Conservation (phyloP, 2,329 filamentous ascomycete genomes). For the Pseudopithomyces chartarum region DNA sequence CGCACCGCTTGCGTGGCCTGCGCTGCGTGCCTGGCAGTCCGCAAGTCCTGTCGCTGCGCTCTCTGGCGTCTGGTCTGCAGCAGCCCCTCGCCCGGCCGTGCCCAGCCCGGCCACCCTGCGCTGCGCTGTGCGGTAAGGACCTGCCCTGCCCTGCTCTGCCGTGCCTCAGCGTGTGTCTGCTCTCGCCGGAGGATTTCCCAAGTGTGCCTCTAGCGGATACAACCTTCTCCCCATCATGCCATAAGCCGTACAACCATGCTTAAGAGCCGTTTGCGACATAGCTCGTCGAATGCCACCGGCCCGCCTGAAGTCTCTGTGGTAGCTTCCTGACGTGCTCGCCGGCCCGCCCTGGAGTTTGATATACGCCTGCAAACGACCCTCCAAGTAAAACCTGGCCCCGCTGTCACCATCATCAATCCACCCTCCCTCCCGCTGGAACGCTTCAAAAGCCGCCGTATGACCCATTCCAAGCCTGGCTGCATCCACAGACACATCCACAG, state of each 20-base stretch:
- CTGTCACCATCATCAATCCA: slow-evolving; percentile 28
- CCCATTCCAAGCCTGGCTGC: slow-evolving; percentile 30
- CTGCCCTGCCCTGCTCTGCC: slow-evolving; percentile 24
- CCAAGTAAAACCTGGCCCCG: slow-evolving; percentile 23
- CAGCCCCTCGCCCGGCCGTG: neutral
- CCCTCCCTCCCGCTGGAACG: slow-evolving; percentile 37
- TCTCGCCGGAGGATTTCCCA: slow-evolving; percentile 35
- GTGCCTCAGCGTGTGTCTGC: slow-evolving; percentile 29
- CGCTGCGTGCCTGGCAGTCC: slow-evolving; percentile 7
- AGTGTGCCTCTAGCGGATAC: slow-evolving; percentile 44
- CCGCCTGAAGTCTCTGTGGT: slow-evolving; percentile 36
- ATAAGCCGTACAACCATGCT: slow-evolving; percentile 47
- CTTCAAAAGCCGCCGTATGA: slow-evolving; percentile 44
- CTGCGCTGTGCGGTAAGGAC: neutral
- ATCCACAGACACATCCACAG: slow-evolving; percentile 27
- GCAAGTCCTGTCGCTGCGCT: slow-evolving; percentile 11
- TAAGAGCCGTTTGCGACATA: slow-evolving; percentile 45
- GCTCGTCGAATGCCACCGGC: slow-evolving; percentile 40
- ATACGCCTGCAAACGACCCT: slow-evolving; percentile 33
- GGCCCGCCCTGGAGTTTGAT: slow-evolving; percentile 26
- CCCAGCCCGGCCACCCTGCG: slow-evolving; percentile 26
- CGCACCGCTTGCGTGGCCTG: slow-evolving; percentile 17
- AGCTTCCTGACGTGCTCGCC: slow-evolving; percentile 26
- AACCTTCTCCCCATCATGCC: slow-evolving; percentile 43
- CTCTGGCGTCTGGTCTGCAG: neutral